Conservation (phyloP, 2,329 filamentous ascomycete genomes). For the Aspergillus persii region DNA sequence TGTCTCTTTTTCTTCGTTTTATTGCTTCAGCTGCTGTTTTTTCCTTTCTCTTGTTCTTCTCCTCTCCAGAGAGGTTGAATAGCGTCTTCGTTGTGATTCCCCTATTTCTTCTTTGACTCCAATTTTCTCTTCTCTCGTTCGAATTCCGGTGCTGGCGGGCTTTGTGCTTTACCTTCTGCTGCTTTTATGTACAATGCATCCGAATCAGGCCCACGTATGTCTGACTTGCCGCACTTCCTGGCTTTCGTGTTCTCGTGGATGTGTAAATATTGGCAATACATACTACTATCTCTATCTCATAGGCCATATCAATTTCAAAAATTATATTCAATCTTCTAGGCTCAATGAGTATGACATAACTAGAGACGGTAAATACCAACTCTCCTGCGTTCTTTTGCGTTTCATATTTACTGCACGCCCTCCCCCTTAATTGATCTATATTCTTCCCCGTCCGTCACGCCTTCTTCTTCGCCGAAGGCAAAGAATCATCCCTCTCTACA, state of each 20-base stretch:
- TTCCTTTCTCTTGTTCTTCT: not conserved
- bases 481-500: slow-evolving; percentile 29
- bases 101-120: slow-evolving; percentile 5
- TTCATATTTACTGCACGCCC: too few relatives aligned
- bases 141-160: not conserved
- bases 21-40: not conserved
- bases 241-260: not conserved
- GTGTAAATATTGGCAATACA: slow-evolving; percentile 4
- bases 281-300: not conserved
- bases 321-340: too few relatives aligned
- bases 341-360: too few relatives aligned
- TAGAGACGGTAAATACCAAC: too few relatives aligned
- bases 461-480: slow-evolving; percentile 26
- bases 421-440: too few relatives aligned
- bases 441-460: not conserved
- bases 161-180: not conserved
- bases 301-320: not conserved
- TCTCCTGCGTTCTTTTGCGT: too few relatives aligned
- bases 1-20: not conserved
- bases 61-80: not conserved
- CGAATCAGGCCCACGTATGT: not conserved
- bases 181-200: slow-evolving; percentile 1
- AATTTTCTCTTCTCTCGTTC: not conserved
- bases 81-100: slow-evolving; percentile 17
- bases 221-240: not conserved